Evolutionary conservation across 2,329 filamentous ascomycete species (phyloP).

Genomic region (Aspergillus fumigatiaffinis): DNA sequence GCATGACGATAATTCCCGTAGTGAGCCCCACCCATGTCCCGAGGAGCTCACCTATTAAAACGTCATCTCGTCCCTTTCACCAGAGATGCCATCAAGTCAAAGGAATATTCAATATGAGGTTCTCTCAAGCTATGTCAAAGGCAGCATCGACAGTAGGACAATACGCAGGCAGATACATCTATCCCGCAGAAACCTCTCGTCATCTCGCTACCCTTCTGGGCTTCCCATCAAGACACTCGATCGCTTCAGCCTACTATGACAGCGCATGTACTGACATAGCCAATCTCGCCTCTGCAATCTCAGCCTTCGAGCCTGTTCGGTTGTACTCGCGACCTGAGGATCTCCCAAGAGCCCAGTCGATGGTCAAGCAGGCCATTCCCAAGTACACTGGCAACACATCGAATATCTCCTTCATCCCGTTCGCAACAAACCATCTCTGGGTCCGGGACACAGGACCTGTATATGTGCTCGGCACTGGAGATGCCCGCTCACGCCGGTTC

Average conservation of each 20-base stretch:
- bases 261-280: conserved; percentile 23
- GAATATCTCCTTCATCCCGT: conserved; percentile 12
- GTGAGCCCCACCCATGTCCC: too few species aligned
- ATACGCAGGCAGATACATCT: conserved; percentile 8
- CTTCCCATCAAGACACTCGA: conserved; percentile 22
- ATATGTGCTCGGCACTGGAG: conserved; percentile 10
- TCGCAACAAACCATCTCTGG: conserved; percentile 17
- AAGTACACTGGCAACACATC: conserved; percentile 4
- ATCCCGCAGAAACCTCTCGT: conserved; percentile 19
- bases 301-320: conserved; percentile 30
- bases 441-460: conserved; percentile 18
- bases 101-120: neutral
- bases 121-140: neutral
- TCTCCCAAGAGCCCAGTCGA: conserved; percentile 9
- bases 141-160: neutral
- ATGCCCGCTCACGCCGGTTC: conserved; percentile 2
- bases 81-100: too few species aligned
- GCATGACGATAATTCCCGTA: neutral
- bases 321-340: conserved; percentile 26
- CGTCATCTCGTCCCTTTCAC: too few species aligned
- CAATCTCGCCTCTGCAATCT: conserved; percentile 23
- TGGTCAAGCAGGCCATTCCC: conserved; percentile 3
- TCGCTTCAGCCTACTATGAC: conserved; percentile 17
- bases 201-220: conserved; percentile 26
- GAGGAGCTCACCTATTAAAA: neutral